phyloP scores from a whole-genome alignment of 1,284 basidiomycete genomes.

The Mrakiaceae sp. region DNA sequence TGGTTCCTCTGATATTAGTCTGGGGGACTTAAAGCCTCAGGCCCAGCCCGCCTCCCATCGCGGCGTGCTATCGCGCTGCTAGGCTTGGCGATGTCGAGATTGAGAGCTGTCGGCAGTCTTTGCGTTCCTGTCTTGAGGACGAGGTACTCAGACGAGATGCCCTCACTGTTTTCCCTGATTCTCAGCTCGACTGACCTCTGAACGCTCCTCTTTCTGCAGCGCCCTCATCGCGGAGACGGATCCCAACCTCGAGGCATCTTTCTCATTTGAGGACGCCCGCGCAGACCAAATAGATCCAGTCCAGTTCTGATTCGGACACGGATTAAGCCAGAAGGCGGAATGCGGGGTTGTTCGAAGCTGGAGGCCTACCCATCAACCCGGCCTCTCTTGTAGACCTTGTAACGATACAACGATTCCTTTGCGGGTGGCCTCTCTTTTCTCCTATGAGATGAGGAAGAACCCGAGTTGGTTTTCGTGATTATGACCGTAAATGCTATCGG shows the following conservation, averaged over 20 bases:
- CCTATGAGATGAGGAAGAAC: no score
- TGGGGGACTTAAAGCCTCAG: not conserved
- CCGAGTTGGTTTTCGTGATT: no score
- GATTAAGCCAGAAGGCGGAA: no score
- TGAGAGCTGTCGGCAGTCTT: constrained; percentile 27
- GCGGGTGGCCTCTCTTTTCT: no score
- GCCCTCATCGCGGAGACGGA: constrained; percentile 87
- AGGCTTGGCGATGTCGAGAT: not conserved
- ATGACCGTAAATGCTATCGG: no score
- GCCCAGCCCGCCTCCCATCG: not conserved
- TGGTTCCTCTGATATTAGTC: not conserved
- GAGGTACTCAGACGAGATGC: no score
- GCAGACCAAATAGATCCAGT: constrained; percentile 55
- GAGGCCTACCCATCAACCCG: no score
- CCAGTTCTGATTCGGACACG: not conserved
- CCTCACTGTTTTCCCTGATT: not conserved
- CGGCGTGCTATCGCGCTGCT: not conserved
- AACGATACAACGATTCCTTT: no score
- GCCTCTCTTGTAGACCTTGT: no score
- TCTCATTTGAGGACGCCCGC: constrained; percentile 65
- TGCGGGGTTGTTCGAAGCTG: no score
- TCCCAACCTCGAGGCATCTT: constrained; percentile 63
- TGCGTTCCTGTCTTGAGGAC: not conserved
- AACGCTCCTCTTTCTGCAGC: constrained; percentile 36
- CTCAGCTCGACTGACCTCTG: constrained; percentile 3